A percentile compares a stretch with the other conserved stretches of the same genome.
Conservation (phyloP, 495 filamentous ascomycete species). For the Hypoxylon cercidicola region DNA sequence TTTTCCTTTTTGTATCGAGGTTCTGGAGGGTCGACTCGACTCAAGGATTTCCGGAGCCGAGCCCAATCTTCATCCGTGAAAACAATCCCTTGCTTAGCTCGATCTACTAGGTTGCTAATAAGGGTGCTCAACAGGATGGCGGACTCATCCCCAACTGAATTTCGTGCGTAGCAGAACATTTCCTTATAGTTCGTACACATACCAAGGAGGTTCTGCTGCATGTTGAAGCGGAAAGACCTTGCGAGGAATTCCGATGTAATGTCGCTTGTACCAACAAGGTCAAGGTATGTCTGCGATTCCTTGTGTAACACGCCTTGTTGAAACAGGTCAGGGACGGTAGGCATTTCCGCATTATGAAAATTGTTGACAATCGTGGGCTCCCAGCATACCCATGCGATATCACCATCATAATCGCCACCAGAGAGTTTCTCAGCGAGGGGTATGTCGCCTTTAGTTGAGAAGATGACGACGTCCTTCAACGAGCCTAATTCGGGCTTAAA, state of each 20-base stretch:
- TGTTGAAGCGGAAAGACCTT: constrained; percentile 71
- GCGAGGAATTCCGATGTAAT: constrained; percentile 59
- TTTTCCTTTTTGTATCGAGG: constrained; percentile 51
- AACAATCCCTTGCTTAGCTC: constrained; percentile 78
- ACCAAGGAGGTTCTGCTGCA: constrained; percentile 74
- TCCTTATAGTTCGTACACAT: constrained; percentile 80
- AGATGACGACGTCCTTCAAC: constrained; percentile 89
- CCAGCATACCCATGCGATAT: constrained; percentile 92
- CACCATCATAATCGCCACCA: constrained; percentile 95
- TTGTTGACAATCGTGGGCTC: constrained; percentile 75
- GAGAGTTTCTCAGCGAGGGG: constrained; percentile 84
- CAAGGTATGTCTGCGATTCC: constrained; percentile 62
- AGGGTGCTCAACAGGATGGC: constrained; percentile 73
- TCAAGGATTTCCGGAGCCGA: constrained; percentile 56
- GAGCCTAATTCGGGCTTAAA: constrained; percentile 74
- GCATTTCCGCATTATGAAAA: constrained; percentile 77
- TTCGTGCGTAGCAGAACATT: constrained; percentile 69
- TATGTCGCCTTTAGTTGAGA: constrained; percentile 73
- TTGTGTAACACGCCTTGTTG: constrained; percentile 68
- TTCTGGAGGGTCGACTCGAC: constrained; percentile 49
- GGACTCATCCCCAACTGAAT: constrained; percentile 62
- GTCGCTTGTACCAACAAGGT: constrained; percentile 48
- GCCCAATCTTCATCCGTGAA: constrained; percentile 69
- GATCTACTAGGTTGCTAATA: constrained; percentile 83
- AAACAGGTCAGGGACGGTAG: constrained; percentile 57